A percentile compares a stretch with the other conserved stretches of the same genome.
Conservation (phyloP, 2,329 filamentous ascomycete genomes). For the Aspergillus quadricinctus region DNA sequence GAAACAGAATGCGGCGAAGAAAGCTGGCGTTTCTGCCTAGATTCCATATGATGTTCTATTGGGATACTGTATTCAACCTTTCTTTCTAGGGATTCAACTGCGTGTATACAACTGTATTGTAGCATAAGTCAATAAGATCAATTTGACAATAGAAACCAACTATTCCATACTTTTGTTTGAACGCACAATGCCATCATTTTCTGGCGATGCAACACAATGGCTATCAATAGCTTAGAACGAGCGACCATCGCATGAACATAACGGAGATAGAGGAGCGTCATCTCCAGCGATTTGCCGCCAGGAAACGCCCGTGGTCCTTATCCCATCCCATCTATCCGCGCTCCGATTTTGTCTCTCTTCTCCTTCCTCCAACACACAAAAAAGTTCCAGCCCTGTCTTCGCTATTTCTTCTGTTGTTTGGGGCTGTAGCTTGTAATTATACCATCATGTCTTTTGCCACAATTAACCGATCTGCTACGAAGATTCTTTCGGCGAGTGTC, state of each 20-base stretch:
- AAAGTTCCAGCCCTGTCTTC: neutral
- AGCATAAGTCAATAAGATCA: constrained; percentile 21
- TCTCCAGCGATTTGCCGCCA: constrained; percentile 8
- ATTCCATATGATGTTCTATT: constrained; percentile 1
- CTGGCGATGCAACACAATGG: neutral
- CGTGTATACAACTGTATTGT: constrained; percentile 24
- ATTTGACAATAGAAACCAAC: constrained; percentile 3
- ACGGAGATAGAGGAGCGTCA: neutral
- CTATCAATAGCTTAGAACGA: neutral
- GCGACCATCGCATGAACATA: neutral
- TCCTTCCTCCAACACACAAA: neutral
- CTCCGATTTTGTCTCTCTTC: constrained; percentile 1
- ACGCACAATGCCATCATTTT: neutral
- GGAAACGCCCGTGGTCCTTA: constrained; percentile 18
- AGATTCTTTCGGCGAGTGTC: constrained; percentile 16
- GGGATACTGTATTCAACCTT: constrained; percentile 1
- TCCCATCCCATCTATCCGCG: constrained; percentile 7
- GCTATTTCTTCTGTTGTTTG: constrained; percentile 10
- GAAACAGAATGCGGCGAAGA: constrained; percentile 18
- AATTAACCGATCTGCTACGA: constrained; percentile 23
- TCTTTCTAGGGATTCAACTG: constrained; percentile 1
- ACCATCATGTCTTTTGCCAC: constrained; percentile 36
- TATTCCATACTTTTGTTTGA: neutral
- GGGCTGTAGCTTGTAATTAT: constrained; percentile 15
- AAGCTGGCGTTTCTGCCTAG: constrained; percentile 8